phyloP scores from a whole-genome alignment of 805 yeast species.

The Sugiyamaella chiloensis region DNA sequence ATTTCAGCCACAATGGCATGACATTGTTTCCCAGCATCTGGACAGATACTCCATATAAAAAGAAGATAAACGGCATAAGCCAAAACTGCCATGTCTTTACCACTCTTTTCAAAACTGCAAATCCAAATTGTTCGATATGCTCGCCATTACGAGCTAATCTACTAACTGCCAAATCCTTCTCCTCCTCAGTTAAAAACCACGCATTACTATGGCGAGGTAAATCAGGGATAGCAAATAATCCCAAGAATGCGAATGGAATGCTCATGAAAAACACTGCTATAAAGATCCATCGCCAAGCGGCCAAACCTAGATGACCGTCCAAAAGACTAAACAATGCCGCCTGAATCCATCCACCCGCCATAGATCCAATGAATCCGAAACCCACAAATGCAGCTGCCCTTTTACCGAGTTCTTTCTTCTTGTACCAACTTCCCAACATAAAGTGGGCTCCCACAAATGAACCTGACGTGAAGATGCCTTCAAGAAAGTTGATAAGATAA shows the following conservation, averaged over 20 bases:
- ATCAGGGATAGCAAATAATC: slow-evolving; percentile 17
- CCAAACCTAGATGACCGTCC: slow-evolving; percentile 41
- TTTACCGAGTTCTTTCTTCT: slow-evolving; percentile 35
- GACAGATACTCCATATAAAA: slow-evolving; percentile 18
- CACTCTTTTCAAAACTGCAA: neutral
- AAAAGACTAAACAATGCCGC: slow-evolving; percentile 42
- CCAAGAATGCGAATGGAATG: slow-evolving; percentile 14
- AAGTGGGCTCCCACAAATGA: slow-evolving; percentile 41
- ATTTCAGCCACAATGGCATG: slow-evolving; percentile 19
- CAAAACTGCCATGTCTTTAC: slow-evolving; percentile 18
- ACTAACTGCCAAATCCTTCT: slow-evolving; percentile 13
- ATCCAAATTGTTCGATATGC: slow-evolving; percentile 3
- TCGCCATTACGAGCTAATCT: slow-evolving; percentile 2
- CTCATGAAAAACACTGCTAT: slow-evolving; percentile 34
- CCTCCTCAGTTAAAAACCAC: slow-evolving; percentile 18
- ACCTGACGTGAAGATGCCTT: slow-evolving; percentile 49
- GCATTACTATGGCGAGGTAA: slow-evolving; percentile 16
- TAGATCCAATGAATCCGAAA: slow-evolving; percentile 46
- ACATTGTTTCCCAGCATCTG: slow-evolving; percentile 22
- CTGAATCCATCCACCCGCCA: slow-evolving; percentile 49
- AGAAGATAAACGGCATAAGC: slow-evolving; percentile 18
- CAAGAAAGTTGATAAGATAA: slow-evolving; percentile 46
- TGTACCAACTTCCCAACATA: slow-evolving; percentile 40
- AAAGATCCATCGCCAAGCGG: slow-evolving; percentile 67
- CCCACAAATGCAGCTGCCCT: slow-evolving; percentile 35